Conservation (phyloP, 441 rosid genomes). For the Mallotus repandus region DNA sequence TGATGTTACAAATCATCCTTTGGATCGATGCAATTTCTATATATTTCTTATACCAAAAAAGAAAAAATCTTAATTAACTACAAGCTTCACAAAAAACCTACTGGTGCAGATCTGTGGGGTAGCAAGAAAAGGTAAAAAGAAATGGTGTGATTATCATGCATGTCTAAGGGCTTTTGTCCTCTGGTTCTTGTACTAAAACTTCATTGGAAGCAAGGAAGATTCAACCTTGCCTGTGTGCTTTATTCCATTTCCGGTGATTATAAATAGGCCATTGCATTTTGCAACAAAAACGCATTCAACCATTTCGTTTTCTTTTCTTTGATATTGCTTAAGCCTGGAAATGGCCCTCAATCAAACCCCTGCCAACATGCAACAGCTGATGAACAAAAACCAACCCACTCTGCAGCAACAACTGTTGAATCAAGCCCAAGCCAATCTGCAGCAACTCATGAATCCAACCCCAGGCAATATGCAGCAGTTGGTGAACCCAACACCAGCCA, state of each 20-base stretch:
- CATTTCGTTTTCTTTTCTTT: not conserved
- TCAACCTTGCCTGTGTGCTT: conserved; percentile 22
- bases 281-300: conserved; percentile 18
- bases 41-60: not conserved
- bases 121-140: not conserved
- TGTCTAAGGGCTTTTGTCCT: not conserved
- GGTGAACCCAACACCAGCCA: too few relatives aligned
- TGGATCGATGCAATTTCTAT: not conserved
- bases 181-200: conserved; percentile 35
- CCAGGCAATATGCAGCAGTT: too few relatives aligned
- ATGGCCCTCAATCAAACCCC: conserved; percentile 29
- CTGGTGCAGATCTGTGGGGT: conserved; percentile 25
- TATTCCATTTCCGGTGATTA: conserved; percentile 25
- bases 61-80: not conserved
- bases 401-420: not conserved
- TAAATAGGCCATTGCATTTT: conserved; percentile 32
- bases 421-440: not conserved
- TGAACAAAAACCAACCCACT: not conserved
- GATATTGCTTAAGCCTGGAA: conserved; percentile 17
- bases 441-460: too few relatives aligned
- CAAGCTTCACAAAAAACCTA: not conserved
- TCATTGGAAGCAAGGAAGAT: conserved; percentile 65
- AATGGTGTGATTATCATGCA: not conserved
- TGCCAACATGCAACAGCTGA: conserved; percentile 12
- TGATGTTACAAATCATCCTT: not conserved